Evolutionary conservation across 2,329 filamentous ascomycete species (phyloP).

Genomic region (Aspergillus sp.): DNA sequence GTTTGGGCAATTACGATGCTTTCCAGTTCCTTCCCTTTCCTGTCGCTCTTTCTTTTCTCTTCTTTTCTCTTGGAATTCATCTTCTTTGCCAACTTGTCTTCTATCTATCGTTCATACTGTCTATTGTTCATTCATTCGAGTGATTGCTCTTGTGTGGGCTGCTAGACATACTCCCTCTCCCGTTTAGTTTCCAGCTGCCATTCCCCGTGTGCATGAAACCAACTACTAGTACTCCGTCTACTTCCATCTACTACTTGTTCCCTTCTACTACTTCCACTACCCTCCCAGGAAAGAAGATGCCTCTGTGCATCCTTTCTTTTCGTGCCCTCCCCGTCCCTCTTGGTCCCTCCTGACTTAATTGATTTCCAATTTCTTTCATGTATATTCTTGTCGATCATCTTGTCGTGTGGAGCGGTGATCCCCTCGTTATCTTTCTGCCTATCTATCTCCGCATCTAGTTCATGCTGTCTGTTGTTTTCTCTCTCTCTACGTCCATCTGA

Average conservation of each 20-base stretch:
- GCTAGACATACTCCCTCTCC: no score
- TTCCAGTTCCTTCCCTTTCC: constrained; percentile 6
- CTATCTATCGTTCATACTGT: not conserved
- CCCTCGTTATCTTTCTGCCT: constrained; percentile 5
- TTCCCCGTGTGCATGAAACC: not conserved
- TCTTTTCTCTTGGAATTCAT: not conserved
- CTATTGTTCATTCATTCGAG: not conserved
- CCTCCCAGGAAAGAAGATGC: not conserved
- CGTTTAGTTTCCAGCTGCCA: not conserved
- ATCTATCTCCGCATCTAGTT: constrained; percentile 6
- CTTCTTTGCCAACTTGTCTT: not conserved
- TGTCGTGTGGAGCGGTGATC: constrained; percentile 7
- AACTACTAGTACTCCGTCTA: not conserved
- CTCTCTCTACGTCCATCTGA: not conserved
- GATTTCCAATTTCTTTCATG: not conserved
- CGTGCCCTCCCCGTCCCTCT: not conserved
- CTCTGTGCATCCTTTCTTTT: not conserved
- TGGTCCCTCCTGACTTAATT: not conserved
- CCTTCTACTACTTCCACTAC: not conserved
- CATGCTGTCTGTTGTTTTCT: constrained; percentile 6
- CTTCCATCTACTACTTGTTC: not conserved
- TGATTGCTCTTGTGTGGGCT: constrained; percentile 4
- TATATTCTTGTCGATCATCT: constrained; percentile 3
- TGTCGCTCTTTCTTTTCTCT: not conserved
- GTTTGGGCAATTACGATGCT: constrained; percentile 21